phyloP scores from a whole-genome alignment of 768 basidiomycete genomes.

The Kwoniella europaea region DNA sequence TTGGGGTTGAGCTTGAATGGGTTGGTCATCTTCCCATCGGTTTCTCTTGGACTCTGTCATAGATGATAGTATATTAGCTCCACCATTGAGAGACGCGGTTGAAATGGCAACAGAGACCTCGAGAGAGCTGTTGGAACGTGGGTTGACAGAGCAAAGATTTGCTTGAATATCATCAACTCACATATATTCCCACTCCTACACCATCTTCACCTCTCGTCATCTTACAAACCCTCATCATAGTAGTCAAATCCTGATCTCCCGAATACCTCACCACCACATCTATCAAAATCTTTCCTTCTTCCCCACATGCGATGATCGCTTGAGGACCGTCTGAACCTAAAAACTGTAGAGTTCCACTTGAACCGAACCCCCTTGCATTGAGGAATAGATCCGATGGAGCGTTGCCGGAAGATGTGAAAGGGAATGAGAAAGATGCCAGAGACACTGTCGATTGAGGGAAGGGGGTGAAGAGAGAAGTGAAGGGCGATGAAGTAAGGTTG shows the following conservation, averaged over 20 bases:
- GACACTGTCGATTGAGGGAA: slow-evolving; percentile 41
- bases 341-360: slow-evolving; percentile 47
- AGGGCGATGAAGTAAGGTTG: slow-evolving; percentile 38
- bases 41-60: slow-evolving; percentile 38
- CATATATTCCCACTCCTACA: slow-evolving; percentile 53
- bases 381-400: slow-evolving; percentile 33
- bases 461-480: slow-evolving; percentile 42
- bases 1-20: slow-evolving; percentile 42
- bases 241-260: slow-evolving; percentile 32
- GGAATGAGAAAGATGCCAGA: slow-evolving; percentile 45
- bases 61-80: neutral
- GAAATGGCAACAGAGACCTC: no score
- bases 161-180: slow-evolving; percentile 27
- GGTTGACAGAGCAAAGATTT: neutral
- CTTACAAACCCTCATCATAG: slow-evolving; percentile 48
- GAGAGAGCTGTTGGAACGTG: no score
- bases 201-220: slow-evolving; percentile 35
- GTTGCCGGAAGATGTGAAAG: slow-evolving; percentile 27
- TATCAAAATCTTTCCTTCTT: slow-evolving; percentile 42
- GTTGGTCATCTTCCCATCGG: slow-evolving; percentile 49
- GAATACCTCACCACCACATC: slow-evolving; percentile 50
- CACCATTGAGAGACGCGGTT: neutral
- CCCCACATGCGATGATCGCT: slow-evolving; percentile 33
- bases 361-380: slow-evolving; percentile 43
- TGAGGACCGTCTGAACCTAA: slow-evolving; percentile 42